phyloP scores from a whole-genome alignment of 306 rosid species.

The Cucumis hystrix region DNA sequence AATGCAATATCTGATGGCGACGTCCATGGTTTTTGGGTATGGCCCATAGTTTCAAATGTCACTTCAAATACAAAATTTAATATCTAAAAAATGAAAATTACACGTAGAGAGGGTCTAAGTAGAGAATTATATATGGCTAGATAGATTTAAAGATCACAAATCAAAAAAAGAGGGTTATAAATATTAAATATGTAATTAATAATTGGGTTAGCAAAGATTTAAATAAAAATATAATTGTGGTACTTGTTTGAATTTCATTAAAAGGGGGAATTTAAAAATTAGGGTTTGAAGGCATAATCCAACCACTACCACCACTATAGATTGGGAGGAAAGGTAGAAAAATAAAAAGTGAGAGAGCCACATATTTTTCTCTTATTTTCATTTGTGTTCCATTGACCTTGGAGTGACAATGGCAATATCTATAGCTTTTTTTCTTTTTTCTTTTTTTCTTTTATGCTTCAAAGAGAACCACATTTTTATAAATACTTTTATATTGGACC shows the following conservation, averaged over 20 bases:
- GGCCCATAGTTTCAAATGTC: slow-evolving; percentile 11
- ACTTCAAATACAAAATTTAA: background rate
- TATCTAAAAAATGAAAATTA: background rate
- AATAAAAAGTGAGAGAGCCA: background rate
- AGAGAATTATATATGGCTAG: background rate
- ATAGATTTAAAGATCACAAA: background rate
- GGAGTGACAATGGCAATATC: background rate
- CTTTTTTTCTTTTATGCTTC: background rate
- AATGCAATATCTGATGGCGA: slow-evolving; percentile 1
- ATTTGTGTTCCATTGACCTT: background rate
- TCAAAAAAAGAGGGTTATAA: background rate
- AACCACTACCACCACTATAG: background rate
- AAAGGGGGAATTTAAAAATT: background rate
- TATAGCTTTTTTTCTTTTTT: background rate
- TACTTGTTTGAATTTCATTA: background rate
- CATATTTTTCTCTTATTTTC: background rate
- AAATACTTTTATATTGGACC: background rate
- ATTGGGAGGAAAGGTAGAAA: background rate
- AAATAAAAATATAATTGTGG: background rate
- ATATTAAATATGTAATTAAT: background rate
- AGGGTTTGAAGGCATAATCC: background rate
- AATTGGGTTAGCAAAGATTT: background rate
- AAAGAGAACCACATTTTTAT: background rate
- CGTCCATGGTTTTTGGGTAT: slow-evolving; percentile 24
- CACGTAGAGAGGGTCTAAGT: background rate